Evolutionary conservation across 257 asterid genomes (phyloP), one percentile per base, ranked within the genome.

Genomic region (Nicotiana undulata): DNA sequence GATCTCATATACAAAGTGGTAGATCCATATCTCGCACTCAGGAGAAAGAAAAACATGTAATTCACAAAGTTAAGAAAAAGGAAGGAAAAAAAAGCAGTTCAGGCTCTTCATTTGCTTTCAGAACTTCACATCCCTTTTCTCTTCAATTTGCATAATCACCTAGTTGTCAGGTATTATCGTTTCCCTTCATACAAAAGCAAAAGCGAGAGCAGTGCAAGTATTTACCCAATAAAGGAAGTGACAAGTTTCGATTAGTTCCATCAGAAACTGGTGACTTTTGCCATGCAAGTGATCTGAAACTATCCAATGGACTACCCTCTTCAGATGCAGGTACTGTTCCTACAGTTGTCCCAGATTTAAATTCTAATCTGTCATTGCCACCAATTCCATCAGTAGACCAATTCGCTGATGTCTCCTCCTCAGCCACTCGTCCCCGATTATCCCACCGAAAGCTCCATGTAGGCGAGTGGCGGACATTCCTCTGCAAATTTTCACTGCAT

Each of bases 391-490:
- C 88, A 52, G 85, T 85, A 7, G 80, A 77, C 96, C 95, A 90
- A 86, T 88, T 89, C 56, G 88, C 82, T 76, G 91, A 88, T 5
- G 84, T 85, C 55, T 94, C 99, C 82, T 94, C 98, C 86, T 95
- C 98, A 59, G 92, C 97, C 72, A 94, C 97, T 61, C 98, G 89
- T 60, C 95, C 93, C 76, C 98, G 96, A 85, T 94, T 94, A 88
- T 96, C 98, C 98, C 98, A 90, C 81, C 98, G 91, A 83, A 94
- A 90, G 85, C 97, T 94, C 98, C 98, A 96, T 8, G 92, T 87
- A 68, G 99, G 98, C 13, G 99, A 96, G 87, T 90, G 88, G 53
- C 89, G 87, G 59, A 84, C 61, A 59, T 92, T 96, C 86, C 95
- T 89, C 82, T 91, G 94, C 80, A 90, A 80, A 75, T 85, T 65